Evolutionary conservation across 2,329 filamentous ascomycete species (phyloP).

Genomic region (Verticillium albo-atrum): DNA sequence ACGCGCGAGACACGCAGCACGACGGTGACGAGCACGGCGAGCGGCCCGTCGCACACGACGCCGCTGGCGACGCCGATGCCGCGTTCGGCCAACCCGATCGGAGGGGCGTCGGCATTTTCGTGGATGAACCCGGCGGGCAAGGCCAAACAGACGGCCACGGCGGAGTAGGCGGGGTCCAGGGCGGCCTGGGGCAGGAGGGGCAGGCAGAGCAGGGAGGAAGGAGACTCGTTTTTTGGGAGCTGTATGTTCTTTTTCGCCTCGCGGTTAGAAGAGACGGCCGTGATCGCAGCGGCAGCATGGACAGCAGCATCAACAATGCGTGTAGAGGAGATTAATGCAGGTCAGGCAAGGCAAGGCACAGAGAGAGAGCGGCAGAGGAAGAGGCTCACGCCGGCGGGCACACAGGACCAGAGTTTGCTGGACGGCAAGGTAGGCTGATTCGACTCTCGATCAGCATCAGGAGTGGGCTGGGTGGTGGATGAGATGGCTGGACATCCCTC

Average conservation of each 20-base stretch:
- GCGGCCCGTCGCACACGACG: slow-evolving; percentile 29
- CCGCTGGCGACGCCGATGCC: slow-evolving; percentile 30
- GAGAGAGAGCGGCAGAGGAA: no score
- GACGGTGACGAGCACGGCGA: slow-evolving; percentile 1
- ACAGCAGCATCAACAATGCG: no score
- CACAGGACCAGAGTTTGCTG: no score
- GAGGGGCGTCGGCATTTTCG: slow-evolving; percentile 87
- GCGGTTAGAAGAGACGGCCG: no score
- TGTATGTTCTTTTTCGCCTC: no score
- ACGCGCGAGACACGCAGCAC: slow-evolving; percentile 13
- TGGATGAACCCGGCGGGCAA: slow-evolving; percentile 68
- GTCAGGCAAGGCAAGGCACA: background rate
- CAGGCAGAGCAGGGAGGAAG: no score
- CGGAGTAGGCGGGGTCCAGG: slow-evolving; percentile 5
- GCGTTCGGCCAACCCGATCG: slow-evolving; percentile 74
- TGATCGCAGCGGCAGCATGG: no score
- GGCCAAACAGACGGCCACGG: slow-evolving; percentile 29
- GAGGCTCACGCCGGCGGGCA: background rate
- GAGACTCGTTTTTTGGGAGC: no score
- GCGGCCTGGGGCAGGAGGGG: background rate
- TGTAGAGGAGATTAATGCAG: background rate
- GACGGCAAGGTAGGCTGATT: background rate
- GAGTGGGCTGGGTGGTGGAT: background rate
- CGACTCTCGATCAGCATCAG: background rate
- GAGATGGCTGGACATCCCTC: background rate